Evolutionary conservation across 2,329 filamentous ascomycete species (phyloP), one percentile per base, ranked within the genome.

Genomic region (Ceratocystis variospora): DNA sequence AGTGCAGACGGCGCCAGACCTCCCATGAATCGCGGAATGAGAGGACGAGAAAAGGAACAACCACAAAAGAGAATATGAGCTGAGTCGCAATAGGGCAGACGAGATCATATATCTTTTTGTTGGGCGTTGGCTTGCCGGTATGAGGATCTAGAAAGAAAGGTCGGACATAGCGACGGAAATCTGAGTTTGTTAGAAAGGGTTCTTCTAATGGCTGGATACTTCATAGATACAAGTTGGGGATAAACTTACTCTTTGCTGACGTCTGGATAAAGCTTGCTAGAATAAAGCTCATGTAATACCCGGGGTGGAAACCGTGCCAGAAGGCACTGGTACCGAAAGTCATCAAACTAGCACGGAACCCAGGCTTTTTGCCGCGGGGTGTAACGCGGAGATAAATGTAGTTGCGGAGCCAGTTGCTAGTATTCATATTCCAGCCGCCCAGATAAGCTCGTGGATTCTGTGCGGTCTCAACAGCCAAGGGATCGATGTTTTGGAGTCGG

Each of bases 271-370:
- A 89, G 69, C 90, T 91, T 0, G 89, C 94, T 6, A 97, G 81
- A 50, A 97, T 78, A 72, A 99, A 99, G 4, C 88, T 83, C 68
- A 99, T 77, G 75, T 97, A 97, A 76, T 99, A 99, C 5, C 94
- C 94, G 0, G 94, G 93, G 71, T 96, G 95, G 76, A 99, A 99
- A 37, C 94, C 94, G 73, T 99, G 94, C 94, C 94, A 99, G 71
- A 97, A 87, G 2, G 94, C 93, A 72, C 91, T 96, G 22, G 94
- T 97, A 5, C 86, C 83, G 74, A 99, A 99, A 0, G 94, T 99
- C 44, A 91, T 90, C 78, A 99, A 78, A 72, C 89, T 97, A 63
- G 94, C 94, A 68, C 92, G 83, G 79, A 99, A 99, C 0, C 94
- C 94, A 8, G 94, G 94, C 75, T 97, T 99, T 80, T 91, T 94